Evolutionary conservation across 306 rosid genomes (phyloP).

Genomic region (Crataegus laevigata): DNA sequence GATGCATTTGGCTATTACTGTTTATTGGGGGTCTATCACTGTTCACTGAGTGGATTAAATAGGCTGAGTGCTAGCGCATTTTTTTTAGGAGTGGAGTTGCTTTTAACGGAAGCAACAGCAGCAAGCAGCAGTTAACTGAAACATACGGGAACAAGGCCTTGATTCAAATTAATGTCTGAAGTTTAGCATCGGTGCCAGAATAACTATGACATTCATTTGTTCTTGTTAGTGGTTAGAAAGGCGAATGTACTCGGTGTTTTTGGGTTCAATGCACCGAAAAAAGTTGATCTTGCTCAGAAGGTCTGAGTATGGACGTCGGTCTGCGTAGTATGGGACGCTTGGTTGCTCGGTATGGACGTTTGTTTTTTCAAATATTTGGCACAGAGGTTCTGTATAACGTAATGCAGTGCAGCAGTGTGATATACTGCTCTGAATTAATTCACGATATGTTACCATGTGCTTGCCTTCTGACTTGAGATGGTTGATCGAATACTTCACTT

Average conservation of each 20-base stretch:
- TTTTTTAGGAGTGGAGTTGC: too few relatives aligned
- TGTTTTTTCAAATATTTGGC: neutral
- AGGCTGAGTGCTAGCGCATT: too few relatives aligned
- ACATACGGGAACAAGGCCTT: neutral
- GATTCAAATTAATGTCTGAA: neutral
- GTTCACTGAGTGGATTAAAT: too few relatives aligned
- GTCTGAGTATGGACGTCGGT: neutral
- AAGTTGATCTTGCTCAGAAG: neutral
- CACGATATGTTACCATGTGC: neutral
- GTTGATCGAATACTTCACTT: neutral
- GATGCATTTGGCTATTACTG: too few relatives aligned
- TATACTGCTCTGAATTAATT: neutral
- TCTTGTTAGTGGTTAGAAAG: neutral
- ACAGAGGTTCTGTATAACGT: neutral
- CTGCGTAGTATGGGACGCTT: neutral
- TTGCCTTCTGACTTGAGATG: neutral
- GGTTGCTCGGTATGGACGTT: neutral
- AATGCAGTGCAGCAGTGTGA: neutral
- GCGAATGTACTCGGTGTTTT: neutral
- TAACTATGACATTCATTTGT: neutral
- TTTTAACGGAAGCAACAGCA: constrained; percentile 32
- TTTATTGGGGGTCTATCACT: too few relatives aligned
- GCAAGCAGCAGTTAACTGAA: constrained; percentile 18
- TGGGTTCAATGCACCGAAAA: neutral
- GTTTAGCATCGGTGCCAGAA: neutral